Conservation (phyloP, 345 rosid species). For the Eucalyptus tenuipes region DNA sequence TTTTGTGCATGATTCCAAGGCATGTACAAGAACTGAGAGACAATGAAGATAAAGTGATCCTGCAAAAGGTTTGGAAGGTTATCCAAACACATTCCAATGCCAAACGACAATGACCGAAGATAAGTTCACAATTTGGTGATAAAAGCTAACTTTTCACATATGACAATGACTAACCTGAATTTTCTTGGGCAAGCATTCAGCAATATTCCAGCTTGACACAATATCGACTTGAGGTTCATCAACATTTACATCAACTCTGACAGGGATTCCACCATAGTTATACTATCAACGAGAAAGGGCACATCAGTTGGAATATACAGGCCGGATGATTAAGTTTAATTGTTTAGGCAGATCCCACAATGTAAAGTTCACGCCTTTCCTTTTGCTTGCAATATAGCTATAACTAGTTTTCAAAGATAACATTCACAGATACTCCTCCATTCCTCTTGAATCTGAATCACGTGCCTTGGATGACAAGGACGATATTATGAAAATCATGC, state of each 20-base stretch:
- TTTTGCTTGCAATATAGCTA: not conserved
- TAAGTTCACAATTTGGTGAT: not conserved
- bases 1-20: conserved; percentile 79
- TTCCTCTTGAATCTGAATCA: not conserved
- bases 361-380: not conserved
- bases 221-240: conserved; percentile 56
- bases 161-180: conserved; percentile 38
- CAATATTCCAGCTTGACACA: conserved; percentile 83
- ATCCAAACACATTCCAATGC: not conserved
- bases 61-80: conserved; percentile 16
- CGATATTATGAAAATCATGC: not conserved
- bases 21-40: conserved; percentile 75
- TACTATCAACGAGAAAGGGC: conserved; percentile 21
- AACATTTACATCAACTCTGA: conserved; percentile 36
- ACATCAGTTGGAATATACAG: not conserved
- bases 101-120: not conserved
- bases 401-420: not conserved
- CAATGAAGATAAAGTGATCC: conserved; percentile 72
- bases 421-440: not conserved
- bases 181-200: conserved; percentile 67
- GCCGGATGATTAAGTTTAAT: not conserved
- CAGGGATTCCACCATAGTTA: conserved; percentile 83
- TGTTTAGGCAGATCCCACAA: not conserved
- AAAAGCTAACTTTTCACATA: not conserved
- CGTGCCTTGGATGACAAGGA: not conserved